A percentile compares a stretch with the other conserved stretches of the same genome.
Conservation (phyloP, 352 stramenopile genomes). For the Globisporangium nunn region DNA sequence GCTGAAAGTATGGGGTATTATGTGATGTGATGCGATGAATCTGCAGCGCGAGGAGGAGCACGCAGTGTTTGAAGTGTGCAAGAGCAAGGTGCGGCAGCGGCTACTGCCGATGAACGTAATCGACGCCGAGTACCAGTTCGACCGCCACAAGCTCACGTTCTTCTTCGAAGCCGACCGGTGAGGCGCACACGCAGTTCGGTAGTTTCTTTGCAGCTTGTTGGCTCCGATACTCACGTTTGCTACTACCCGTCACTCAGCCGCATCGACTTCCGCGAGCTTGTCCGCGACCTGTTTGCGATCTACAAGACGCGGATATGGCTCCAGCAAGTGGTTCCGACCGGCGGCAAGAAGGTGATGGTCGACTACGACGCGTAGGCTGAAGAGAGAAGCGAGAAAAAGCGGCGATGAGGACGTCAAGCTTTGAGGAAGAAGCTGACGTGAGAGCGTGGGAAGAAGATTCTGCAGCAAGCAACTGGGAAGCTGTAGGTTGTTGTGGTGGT, state of each 20-base stretch:
- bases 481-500: background rate
- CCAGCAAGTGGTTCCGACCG: slow-evolving; percentile 88
- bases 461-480: background rate
- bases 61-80: slow-evolving; percentile 94
- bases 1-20: background rate
- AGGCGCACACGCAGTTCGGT: background rate
- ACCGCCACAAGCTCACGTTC: slow-evolving; percentile 98
- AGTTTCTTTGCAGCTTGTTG: background rate
- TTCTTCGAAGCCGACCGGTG: slow-evolving; percentile 96
- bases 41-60: slow-evolving; percentile 90
- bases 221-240: background rate
- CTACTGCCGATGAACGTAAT: slow-evolving; percentile 96
- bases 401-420: background rate
- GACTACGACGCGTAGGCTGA: slow-evolving; percentile 29
- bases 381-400: background rate
- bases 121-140: slow-evolving; percentile 98
- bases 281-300: slow-evolving; percentile 97
- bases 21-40: background rate
- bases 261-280: slow-evolving; percentile 97
- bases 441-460: background rate
- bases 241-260: slow-evolving; percentile 35
- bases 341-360: slow-evolving; percentile 58
- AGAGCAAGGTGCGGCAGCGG: slow-evolving; percentile 92
- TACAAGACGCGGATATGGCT: slow-evolving; percentile 99
- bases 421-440: background rate